Conservation (phyloP, 352 stramenopile genomes). For the Peronosclerospora sorghi region DNA sequence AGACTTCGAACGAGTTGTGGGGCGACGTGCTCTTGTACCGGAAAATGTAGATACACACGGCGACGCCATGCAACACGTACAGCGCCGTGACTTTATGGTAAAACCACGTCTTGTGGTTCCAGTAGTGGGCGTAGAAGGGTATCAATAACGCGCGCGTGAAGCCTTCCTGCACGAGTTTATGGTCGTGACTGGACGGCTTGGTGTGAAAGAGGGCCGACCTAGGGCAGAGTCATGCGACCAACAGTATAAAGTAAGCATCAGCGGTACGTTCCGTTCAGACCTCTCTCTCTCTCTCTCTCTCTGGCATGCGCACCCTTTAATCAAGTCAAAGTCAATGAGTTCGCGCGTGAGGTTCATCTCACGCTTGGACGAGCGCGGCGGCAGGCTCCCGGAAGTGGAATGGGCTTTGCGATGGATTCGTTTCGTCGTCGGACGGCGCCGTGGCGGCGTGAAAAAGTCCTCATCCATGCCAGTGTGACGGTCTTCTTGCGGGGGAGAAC, state of each 20-base stretch:
- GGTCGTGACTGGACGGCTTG: constrained; percentile 73
- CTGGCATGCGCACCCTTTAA: constrained; percentile 71
- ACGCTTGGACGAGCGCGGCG: constrained; percentile 36
- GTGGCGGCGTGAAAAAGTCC: constrained; percentile 20
- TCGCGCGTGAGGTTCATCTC: constrained; percentile 59
- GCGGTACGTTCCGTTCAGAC: too few relatives aligned
- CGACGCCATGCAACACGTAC: constrained; percentile 40
- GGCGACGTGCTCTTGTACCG: constrained; percentile 27
- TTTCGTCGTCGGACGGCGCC: constrained; percentile 19
- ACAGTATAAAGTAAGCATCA: background rate
- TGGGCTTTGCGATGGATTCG: constrained; percentile 41
- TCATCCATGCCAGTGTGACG: constrained; percentile 21
- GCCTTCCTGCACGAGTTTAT: constrained; percentile 65
- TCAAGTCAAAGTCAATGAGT: constrained; percentile 81
- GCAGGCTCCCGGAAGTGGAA: constrained; percentile 24
- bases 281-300: too few relatives aligned
- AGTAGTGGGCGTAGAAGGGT: constrained; percentile 63
- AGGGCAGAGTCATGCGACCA: background rate
- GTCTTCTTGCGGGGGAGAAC: background rate
- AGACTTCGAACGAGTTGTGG: constrained; percentile 61
- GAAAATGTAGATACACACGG: constrained; percentile 44
- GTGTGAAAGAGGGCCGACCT: constrained; percentile 80
- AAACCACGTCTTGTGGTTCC: constrained; percentile 61
- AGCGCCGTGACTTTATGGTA: constrained; percentile 48
- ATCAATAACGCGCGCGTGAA: constrained; percentile 56